phyloP scores from a whole-genome alignment of 2,329 filamentous ascomycete species.

The Pyrenophora graminea region DNA sequence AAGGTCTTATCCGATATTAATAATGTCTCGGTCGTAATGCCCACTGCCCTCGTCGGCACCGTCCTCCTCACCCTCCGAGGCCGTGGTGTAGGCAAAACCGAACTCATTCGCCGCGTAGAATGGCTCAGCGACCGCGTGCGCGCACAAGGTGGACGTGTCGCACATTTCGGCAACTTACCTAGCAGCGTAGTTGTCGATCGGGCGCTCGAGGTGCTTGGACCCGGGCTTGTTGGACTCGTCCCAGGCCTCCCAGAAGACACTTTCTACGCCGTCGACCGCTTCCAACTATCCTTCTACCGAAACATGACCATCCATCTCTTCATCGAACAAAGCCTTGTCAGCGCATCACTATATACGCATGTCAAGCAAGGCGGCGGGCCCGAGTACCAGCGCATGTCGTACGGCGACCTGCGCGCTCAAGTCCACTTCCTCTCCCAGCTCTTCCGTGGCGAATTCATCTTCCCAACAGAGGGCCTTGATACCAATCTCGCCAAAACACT shows the following conservation, averaged over 20 bases:
- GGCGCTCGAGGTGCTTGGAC: constrained; percentile 87
- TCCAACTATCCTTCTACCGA: constrained; percentile 96
- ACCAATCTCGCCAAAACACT: constrained; percentile 82
- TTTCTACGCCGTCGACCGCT: constrained; percentile 89
- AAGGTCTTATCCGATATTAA: constrained; percentile 94
- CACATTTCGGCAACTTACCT: constrained; percentile 83
- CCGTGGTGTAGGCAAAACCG: constrained; percentile 84
- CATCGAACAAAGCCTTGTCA: constrained; percentile 89
- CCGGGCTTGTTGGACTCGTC: constrained; percentile 80
- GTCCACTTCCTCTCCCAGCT: constrained; percentile 87
- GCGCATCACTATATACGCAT: constrained; percentile 84
- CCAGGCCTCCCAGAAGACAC: constrained; percentile 85
- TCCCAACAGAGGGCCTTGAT: constrained; percentile 80
- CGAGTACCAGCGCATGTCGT: constrained; percentile 76
- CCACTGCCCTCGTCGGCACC: constrained; percentile 92
- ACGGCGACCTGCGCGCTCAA: constrained; percentile 73
- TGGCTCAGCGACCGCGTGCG: constrained; percentile 85
- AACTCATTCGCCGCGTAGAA: constrained; percentile 82
- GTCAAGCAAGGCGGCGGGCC: constrained; percentile 92
- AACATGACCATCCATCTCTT: constrained; percentile 99
- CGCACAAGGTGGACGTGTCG: constrained; percentile 86
- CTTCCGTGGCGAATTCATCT: constrained; percentile 97
- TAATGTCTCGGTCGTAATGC: constrained; percentile 95
- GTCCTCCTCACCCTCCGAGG: constrained; percentile 89
- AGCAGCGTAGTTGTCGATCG: constrained; percentile 84